Base-by-base conservation (phyloP, 2,329 filamentous ascomycete genomes). In the Balansia obtecta region DNA sequence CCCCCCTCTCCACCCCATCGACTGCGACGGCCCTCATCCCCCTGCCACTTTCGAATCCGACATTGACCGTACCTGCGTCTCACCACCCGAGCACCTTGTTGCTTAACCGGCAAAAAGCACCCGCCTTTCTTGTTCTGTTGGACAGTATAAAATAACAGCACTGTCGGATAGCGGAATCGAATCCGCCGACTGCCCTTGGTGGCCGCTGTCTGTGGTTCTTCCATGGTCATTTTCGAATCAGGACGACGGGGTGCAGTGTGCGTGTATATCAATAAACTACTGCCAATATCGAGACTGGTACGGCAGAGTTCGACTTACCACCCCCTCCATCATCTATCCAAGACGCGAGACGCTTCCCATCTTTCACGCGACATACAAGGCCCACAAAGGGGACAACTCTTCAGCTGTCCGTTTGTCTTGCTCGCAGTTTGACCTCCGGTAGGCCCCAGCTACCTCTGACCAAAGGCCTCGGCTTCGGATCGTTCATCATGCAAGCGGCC, bases 401-500 rank as follows among this genome's bases (percentile, higher is more conserved):
- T 27, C 7, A 27, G 27, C 27, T 27, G 27, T 27, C 27, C 27
- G 4, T 27, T 27, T 7, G 4, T n/a, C 33, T 41, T 34, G 22
- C 33, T 41, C 20, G 22, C 32, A 34, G 32, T 45, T 48, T 53
- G 38, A 46, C 45, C 39, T 45, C 20, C 20, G 44, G 42, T 37
- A 45, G 47, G 40, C 49, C 44, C 46, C 44, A 20, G 33, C 50
- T 45, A 46, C 33, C 44, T 50, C 44, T 50, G 48, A 52, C 51
- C 45, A 49, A 50, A 48, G 52, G 48, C 46, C 45, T 40, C 44
- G 46, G 33, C 53, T 43, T 48, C 57, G 45, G 20, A 46, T 48
- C 43, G 16, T 51, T 60, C 61, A 69, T 63, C 64, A 69, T 69
- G 68, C 66, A 58, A 68, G 60, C 63, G 63, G 68, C 64, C 64